Percentiles rank a stretch among this genome's conserved stretches.
These are phyloP conservation scores for Porphyrellus cyaneotinctus DNA, from an alignment of 768 basidiomycete genomes.

Conservation along the genomic window DNA sequence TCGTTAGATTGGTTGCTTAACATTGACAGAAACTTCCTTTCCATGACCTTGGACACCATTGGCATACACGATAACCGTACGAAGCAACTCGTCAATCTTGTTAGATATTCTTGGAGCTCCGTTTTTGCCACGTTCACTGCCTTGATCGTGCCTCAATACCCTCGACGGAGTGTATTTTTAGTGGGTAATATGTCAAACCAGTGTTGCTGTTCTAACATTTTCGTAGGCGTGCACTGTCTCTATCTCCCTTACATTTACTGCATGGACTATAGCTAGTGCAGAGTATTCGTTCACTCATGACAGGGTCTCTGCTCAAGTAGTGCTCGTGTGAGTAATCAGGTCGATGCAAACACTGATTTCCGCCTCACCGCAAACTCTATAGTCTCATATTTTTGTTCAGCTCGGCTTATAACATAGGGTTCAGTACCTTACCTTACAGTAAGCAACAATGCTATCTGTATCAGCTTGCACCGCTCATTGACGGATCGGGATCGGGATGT, in stretches of 20 bases:
- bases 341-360: too few species aligned
- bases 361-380: neutral
- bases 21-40: neutral
- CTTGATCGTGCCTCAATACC: constrained; percentile 5
- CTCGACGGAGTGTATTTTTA: neutral
- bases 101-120: neutral
- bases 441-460: neutral
- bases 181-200: neutral
- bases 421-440: neutral
- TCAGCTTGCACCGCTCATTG: neutral
- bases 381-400: neutral
- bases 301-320: neutral
- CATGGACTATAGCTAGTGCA: constrained; percentile 15
- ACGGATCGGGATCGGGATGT: neutral
- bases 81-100: constrained; percentile 9
- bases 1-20: neutral
- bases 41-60: constrained; percentile 3
- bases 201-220: neutral
- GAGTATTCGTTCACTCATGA: neutral
- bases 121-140: neutral
- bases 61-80: constrained; percentile 10
- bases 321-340: neutral
- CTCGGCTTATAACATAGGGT: neutral
- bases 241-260: constrained; percentile 3
- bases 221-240: constrained; percentile 8